Base-by-base conservation (phyloP, 1,284 basidiomycete species). In the Trichosporon inkin region DNA sequence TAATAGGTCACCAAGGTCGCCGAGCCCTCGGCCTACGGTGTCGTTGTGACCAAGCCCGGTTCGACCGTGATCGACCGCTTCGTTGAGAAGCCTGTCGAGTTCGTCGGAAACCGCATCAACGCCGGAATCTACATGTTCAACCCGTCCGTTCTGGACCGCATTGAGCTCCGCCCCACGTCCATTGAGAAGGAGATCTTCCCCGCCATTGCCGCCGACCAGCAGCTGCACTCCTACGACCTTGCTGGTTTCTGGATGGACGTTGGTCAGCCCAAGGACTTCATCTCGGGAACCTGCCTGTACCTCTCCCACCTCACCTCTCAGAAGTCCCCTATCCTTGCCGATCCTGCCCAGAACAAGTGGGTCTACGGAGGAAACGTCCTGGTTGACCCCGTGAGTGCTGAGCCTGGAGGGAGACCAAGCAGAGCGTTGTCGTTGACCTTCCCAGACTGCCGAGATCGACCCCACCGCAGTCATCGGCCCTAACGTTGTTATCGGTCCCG, bases 81-180 rank as follows among this genome's bases (percentile, higher is more conserved):
- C 72, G 81, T 82, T 53, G 81, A 82, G 72, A 82, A 82, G 75
- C 81, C 81, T 35, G 80, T 81, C 62, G 80, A 81, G 65, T 82
- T 81, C 61, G 81, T 82, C 58, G 81, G 81, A 49, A 82, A 82
- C 78, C 72, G 81, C 60, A 82, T 82, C 76, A 82, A 82, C 74
- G 81, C 81, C 62, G 81, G 81, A 72, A 82, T 82, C 76, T 82
- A 82, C 77, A 81, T 82, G 70, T 82, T 82, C 79, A 81, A 81
- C 78, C 81, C 81, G 11, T 77, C 73, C 39, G 73, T 82, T 49
- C 73, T 82, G 57, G 70, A 81, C 69, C 77, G 81, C 57, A 82
- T 82, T 62, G 80, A 82, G 78, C 77, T 80, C 57, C 78, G 79
- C 69, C 81, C 81, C 8, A 82, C 81, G 16, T 82, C 81, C 37